phyloP scores from a whole-genome alignment of 164 flowering plant genomes.

The Tetrastigma voinierianum region DNA sequence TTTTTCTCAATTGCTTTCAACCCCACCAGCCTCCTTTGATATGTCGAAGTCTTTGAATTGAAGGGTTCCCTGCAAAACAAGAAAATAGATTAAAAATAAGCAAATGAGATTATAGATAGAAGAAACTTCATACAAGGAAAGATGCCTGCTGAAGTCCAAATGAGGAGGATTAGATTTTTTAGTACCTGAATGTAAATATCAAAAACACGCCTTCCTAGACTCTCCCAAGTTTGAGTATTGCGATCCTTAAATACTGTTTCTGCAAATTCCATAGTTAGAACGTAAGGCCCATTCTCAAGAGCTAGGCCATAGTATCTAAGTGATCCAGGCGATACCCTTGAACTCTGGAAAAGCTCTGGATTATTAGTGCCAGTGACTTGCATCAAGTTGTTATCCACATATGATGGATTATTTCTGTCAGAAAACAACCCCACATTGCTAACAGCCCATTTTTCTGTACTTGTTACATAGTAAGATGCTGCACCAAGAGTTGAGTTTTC shows the following conservation, averaged over 20 bases:
- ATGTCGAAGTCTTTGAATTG: neutral
- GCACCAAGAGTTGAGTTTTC: constrained; percentile 13
- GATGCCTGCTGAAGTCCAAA: too few relatives aligned
- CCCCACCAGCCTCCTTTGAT: neutral
- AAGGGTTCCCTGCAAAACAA: neutral
- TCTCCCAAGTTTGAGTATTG: constrained; percentile 19
- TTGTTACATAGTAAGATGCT: constrained; percentile 13
- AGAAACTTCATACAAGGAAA: too few relatives aligned
- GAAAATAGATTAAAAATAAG: too few relatives aligned
- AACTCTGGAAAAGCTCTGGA: constrained; percentile 20
- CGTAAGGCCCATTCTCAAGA: constrained; percentile 31
- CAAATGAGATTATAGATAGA: neutral
- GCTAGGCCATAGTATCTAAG: constrained; percentile 34
- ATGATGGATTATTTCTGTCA: neutral
- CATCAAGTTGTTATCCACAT: neutral
- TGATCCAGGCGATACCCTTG: constrained; percentile 28
- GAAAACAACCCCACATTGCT: constrained; percentile 19
- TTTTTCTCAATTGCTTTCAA: neutral
- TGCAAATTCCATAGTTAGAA: constrained; percentile 25
- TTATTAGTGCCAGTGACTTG: constrained; percentile 5
- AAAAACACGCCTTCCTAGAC: constrained; percentile 31
- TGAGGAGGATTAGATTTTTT: too few relatives aligned
- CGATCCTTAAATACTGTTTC: constrained; percentile 14
- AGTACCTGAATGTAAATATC: constrained; percentile 28
- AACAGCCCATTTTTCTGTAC: constrained; percentile 15